Conservation (phyloP, 2,329 filamentous ascomycete species). For the Elsinoe ampelina region DNA sequence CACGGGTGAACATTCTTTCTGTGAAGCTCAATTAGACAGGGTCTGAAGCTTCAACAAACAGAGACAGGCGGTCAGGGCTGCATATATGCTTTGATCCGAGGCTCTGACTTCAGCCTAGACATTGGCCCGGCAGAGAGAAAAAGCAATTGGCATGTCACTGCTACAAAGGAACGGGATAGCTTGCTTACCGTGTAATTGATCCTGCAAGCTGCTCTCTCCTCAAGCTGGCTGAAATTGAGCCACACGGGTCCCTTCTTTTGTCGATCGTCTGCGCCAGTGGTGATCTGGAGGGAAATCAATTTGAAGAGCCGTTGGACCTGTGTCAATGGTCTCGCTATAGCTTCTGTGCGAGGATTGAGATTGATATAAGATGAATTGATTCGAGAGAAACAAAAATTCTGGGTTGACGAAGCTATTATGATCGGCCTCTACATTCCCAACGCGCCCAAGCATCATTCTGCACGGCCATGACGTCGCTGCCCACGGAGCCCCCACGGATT, state of each 20-base stretch:
- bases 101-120: constrained; percentile 1
- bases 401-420: neutral
- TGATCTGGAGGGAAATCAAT: constrained; percentile 1
- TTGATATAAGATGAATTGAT: neutral
- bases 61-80: neutral
- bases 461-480: constrained; percentile 11
- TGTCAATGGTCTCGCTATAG: neutral
- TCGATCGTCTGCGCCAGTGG: constrained; percentile 3
- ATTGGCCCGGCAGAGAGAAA: neutral
- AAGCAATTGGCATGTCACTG: constrained; percentile 5
- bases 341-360: neutral
- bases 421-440: constrained; percentile 9
- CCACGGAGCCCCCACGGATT: neutral
- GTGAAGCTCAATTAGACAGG: neutral
- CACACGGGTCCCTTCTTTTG: neutral
- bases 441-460: constrained; percentile 4
- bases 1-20: constrained; percentile 3
- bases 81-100: neutral
- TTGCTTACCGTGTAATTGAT: neutral
- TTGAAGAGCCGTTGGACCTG: neutral
- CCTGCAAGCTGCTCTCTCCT: constrained; percentile 4
- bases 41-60: neutral
- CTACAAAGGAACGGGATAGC: neutral
- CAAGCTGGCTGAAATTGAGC: neutral
- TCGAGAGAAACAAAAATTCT: neutral